phyloP scores from a whole-genome alignment of 345 rosid species.

The Bruguiera parviflora region DNA sequence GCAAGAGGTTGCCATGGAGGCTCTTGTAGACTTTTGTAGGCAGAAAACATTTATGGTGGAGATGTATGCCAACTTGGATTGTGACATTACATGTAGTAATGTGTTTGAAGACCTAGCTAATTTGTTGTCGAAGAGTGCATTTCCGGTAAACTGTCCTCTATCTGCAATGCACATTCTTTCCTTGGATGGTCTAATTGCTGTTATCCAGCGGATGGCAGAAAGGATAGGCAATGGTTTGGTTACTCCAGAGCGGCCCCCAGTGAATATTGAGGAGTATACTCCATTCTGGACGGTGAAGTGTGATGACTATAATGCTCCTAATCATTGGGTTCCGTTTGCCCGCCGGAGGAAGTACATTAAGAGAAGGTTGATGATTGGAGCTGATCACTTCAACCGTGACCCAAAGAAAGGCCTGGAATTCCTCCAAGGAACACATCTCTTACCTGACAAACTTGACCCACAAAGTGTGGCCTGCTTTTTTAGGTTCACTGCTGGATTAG shows the following conservation, averaged over 20 bases:
- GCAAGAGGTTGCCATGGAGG: slow-evolving; percentile 99
- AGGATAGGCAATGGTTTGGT: slow-evolving; percentile 71
- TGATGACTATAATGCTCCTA: slow-evolving; percentile 72
- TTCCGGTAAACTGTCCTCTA: slow-evolving; percentile 94
- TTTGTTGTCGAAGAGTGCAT: slow-evolving; percentile 92
- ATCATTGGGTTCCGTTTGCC: slow-evolving; percentile 90
- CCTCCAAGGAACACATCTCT: slow-evolving; percentile 97
- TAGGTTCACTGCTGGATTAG: slow-evolving; percentile 94
- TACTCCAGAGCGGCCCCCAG: slow-evolving; percentile 65
- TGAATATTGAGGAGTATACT: slow-evolving; percentile 77
- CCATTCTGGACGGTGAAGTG: slow-evolving; percentile 99
- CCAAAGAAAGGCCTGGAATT: slow-evolving; percentile 98
- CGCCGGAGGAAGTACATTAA: slow-evolving; percentile 88
- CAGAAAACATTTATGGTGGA: slow-evolving; percentile 98
- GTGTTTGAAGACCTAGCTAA: slow-evolving; percentile 97
- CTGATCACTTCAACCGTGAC: slow-evolving; percentile 98
- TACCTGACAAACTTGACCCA: slow-evolving; percentile 98
- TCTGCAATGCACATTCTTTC: slow-evolving; percentile 98
- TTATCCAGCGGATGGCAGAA: slow-evolving; percentile 99
- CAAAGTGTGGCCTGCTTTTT: slow-evolving; percentile 99
- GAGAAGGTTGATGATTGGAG: slow-evolving; percentile 98
- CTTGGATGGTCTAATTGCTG: slow-evolving; percentile 91
- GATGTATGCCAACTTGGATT: slow-evolving; percentile 97
- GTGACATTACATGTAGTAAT: slow-evolving; percentile 97
- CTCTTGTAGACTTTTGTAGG: slow-evolving; percentile 97